A percentile compares a stretch with the other conserved stretches of the same genome.
Evolutionary conservation across 1,284 basidiomycete species (phyloP).

Genomic region (Golubevia sp.): DNA sequence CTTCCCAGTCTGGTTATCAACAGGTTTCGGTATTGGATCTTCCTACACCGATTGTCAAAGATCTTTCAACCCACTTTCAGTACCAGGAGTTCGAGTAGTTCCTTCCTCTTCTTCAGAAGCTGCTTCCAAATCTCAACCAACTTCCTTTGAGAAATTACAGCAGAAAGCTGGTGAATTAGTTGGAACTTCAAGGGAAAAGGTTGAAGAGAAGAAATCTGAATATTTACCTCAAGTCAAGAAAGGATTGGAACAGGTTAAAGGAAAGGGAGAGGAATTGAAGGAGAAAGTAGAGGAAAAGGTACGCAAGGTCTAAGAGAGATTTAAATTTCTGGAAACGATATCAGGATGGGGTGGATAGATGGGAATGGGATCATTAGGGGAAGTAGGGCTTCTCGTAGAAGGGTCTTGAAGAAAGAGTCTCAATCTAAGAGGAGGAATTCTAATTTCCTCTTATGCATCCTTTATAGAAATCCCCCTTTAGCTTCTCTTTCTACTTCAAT

Average conservation of each 20-base stretch:
- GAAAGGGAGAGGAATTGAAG: conserved; percentile 27
- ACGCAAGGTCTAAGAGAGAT: conserved; percentile 38
- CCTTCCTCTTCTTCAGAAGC: background rate
- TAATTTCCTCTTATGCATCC: background rate
- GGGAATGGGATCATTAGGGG: background rate
- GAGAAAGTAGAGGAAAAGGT: conserved; percentile 39
- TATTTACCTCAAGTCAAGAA: conserved; percentile 16
- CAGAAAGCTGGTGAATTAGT: conserved; percentile 42
- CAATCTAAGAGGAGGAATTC: background rate
- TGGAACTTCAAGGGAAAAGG: conserved; percentile 4
- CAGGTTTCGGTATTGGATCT: no score
- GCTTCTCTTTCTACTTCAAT: background rate
- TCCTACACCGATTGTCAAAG: no score
- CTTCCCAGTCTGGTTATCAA: no score
- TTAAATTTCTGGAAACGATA: background rate
- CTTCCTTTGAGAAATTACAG: conserved; percentile 44
- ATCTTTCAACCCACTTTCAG: no score
- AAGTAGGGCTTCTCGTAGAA: no score
- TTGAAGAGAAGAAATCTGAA: conserved; percentile 2
- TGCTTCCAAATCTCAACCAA: conserved; percentile 21
- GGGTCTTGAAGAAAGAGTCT: background rate
- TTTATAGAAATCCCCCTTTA: conserved; percentile 5
- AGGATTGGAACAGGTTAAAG: conserved; percentile 28
- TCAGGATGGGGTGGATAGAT: conserved; percentile 9
- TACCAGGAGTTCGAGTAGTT: background rate